Evolutionary conservation across 306 rosid genomes (phyloP).

Genomic region (Ziziphus jujuba): DNA sequence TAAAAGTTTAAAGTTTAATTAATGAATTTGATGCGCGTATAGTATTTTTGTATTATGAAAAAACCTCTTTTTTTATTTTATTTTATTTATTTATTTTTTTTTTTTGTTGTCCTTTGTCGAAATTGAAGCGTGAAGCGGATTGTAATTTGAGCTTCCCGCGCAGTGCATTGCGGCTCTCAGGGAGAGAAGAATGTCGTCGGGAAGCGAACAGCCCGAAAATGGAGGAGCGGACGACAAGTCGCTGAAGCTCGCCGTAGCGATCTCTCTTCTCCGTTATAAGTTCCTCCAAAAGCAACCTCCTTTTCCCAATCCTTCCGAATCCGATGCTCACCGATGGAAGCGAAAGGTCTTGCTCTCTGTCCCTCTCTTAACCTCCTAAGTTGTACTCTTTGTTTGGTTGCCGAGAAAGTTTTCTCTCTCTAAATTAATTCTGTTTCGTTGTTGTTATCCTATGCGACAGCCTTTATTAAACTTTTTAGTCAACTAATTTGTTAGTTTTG

Average conservation of each 20-base stretch:
- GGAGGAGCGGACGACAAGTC: conserved; percentile 46
- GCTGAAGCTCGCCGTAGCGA: conserved; percentile 71
- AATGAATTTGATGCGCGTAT: no score
- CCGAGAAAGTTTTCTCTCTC: conserved; percentile 6
- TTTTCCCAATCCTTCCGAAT: conserved; percentile 34
- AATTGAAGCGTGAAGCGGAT: no score
- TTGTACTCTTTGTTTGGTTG: conserved; percentile 3
- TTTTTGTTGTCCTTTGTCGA: no score
- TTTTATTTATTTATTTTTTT: no score
- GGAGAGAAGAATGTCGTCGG: conserved; percentile 40
- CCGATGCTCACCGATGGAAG: conserved; percentile 87
- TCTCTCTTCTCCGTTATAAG: conserved; percentile 75
- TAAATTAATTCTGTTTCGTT: neutral
- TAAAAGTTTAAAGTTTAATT: no score
- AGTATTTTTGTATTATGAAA: no score
- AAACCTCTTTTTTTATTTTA: no score
- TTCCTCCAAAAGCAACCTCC: conserved; percentile 20
- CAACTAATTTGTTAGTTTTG: conserved; percentile 6
- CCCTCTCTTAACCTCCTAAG: neutral
- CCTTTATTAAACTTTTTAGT: neutral
- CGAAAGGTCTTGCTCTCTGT: conserved; percentile 56
- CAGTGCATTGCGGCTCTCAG: neutral
- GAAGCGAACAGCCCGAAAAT: conserved; percentile 19
- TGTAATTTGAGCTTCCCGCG: no score
- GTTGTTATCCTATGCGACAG: neutral